phyloP scores from a whole-genome alignment of 1,284 basidiomycete species.

The Tilletia indica region DNA sequence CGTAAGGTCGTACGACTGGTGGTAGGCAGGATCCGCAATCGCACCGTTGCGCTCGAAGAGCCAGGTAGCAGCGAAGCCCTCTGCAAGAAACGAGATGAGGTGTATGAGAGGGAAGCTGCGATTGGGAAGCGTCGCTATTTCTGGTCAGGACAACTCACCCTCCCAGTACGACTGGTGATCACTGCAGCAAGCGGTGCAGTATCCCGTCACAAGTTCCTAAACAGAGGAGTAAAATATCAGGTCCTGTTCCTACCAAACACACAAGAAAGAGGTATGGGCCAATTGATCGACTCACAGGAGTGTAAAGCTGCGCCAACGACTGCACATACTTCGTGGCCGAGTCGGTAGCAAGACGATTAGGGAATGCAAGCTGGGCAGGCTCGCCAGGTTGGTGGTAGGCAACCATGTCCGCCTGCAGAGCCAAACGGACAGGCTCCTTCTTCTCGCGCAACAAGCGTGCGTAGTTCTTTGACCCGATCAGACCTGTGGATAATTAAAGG shows the following conservation, averaged over 20 bases:
- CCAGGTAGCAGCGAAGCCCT: slow-evolving; percentile 39
- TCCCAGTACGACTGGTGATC: slow-evolving; percentile 55
- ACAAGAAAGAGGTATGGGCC: not conserved
- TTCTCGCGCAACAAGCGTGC: slow-evolving; percentile 23
- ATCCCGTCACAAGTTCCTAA: slow-evolving; percentile 30
- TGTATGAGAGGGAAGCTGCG: too few species aligned
- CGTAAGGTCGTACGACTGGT: slow-evolving; percentile 26
- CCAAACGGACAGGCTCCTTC: slow-evolving; percentile 25
- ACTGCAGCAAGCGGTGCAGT: slow-evolving; percentile 51
- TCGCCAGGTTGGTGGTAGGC: slow-evolving; percentile 47
- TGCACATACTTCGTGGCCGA: slow-evolving; percentile 41
- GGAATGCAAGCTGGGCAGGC: slow-evolving; percentile 52
- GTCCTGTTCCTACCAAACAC: not conserved
- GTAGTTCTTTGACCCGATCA: slow-evolving; percentile 38
- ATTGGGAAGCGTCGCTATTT: too few species aligned
- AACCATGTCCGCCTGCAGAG: slow-evolving; percentile 49
- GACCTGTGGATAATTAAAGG: slow-evolving; percentile 14
- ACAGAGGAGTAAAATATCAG: not conserved
- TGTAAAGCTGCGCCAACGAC: slow-evolving; percentile 46
- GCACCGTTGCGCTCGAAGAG: slow-evolving; percentile 56
- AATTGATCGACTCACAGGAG: slow-evolving; percentile 27
- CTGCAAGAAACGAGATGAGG: not conserved
- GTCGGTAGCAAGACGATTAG: slow-evolving; percentile 45
- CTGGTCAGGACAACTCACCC: slow-evolving; percentile 22
- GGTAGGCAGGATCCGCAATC: slow-evolving; percentile 54